Evolutionary conservation across 1,139 yeast species (phyloP).

Genomic region (Scheffersomyces segobiensis): DNA sequence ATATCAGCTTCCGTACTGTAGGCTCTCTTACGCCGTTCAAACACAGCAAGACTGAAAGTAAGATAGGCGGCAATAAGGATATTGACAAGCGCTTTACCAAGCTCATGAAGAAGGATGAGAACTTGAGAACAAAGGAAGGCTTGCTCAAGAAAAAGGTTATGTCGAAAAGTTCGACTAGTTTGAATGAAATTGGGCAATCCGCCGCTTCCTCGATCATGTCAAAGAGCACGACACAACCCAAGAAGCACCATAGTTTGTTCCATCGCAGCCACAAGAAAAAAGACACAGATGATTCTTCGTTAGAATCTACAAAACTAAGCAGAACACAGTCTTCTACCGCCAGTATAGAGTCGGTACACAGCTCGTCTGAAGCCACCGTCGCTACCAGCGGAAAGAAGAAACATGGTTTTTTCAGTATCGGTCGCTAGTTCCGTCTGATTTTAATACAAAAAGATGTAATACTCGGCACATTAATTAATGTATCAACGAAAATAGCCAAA

Average conservation of each 20-base stretch:
- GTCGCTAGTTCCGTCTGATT: not conserved
- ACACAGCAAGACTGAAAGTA: constrained; percentile 21
- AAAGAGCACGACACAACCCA: constrained; percentile 6
- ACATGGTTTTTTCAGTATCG: constrained; percentile 13
- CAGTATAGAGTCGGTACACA: constrained; percentile 20
- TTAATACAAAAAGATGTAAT: not conserved
- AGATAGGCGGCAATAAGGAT: constrained; percentile 23
- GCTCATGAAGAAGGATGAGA: constrained; percentile 32
- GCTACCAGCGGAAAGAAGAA: constrained; percentile 12
- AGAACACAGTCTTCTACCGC: constrained; percentile 16
- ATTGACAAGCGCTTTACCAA: constrained; percentile 33
- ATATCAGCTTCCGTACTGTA: constrained; percentile 26
- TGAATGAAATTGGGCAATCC: constrained; percentile 2
- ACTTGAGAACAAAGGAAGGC: constrained; percentile 14
- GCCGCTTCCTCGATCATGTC: constrained; percentile 12
- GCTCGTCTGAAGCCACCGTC: constrained; percentile 10
- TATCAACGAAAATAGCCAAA: not conserved
- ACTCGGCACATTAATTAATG: not conserved
- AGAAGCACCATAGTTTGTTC: constrained; percentile 27
- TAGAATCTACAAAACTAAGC: constrained; percentile 11
- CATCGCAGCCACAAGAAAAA: constrained; percentile 17
- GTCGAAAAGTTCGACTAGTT: not conserved
- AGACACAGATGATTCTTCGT: constrained; percentile 11
- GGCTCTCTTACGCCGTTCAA: constrained; percentile 32
- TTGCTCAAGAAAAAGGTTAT: not conserved